These are phyloP conservation scores for Schizonepeta tenuifolia DNA, from an alignment of 257 asterid species.

Conservation along the genomic window DNA sequence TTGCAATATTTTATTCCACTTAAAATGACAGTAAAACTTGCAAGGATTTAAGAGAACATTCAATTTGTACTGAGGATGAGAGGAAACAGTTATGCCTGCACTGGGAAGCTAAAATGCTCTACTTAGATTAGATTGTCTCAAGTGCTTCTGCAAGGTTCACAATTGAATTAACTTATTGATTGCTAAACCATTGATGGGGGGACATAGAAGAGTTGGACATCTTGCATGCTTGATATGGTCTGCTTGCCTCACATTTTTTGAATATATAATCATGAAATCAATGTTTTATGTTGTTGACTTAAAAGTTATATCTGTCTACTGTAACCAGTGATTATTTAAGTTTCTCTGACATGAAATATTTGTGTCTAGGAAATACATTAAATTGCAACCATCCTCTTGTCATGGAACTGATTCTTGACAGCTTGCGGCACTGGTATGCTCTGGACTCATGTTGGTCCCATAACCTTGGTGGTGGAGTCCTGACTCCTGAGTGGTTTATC, in stretches of 20 bases:
- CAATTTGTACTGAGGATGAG: too few species aligned
- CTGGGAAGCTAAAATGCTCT: too few species aligned
- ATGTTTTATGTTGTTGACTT: not conserved
- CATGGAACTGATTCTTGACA: conserved; percentile 92
- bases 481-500: conserved; percentile 13
- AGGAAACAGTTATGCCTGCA: too few species aligned
- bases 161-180: conserved; percentile 7
- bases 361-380: conserved; percentile 81
- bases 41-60: too few species aligned
- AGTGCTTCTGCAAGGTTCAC: not conserved
- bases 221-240: conserved; percentile 18
- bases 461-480: conserved; percentile 24
- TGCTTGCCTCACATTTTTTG: not conserved
- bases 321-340: not conserved
- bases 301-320: conserved; percentile 9
- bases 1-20: too few species aligned
- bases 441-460: conserved; percentile 28
- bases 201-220: not conserved
- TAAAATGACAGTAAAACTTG: too few species aligned
- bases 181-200: not conserved
- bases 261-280: not conserved
- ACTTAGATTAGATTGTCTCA: not conserved
- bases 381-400: conserved; percentile 98
- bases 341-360: conserved; percentile 33
- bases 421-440: conserved; percentile 94